A percentile compares a stretch with the other conserved stretches of the same genome.
These are phyloP conservation scores for Aspergillus mulundensis DNA, from an alignment of 495 filamentous ascomycete genomes.

Conservation along the genomic window DNA sequence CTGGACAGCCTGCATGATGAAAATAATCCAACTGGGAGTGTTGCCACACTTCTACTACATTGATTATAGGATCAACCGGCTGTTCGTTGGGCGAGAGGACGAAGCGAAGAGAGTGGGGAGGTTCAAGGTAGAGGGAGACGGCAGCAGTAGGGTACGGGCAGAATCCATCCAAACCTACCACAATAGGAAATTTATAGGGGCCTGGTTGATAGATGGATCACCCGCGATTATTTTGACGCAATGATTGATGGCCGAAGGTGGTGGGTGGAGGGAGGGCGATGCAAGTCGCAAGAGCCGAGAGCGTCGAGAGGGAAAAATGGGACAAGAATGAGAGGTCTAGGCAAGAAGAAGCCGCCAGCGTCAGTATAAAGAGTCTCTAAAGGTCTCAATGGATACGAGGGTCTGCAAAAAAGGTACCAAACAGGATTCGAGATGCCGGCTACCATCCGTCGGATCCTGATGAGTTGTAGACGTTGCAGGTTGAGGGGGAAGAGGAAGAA, in stretches of 20 bases:
- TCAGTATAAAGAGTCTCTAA: slow-evolving; percentile 29
- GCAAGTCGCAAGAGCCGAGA: slow-evolving; percentile 43
- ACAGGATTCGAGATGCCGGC: slow-evolving; percentile 22
- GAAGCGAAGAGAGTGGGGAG: slow-evolving; percentile 22
- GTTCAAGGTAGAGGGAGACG: slow-evolving; percentile 25
- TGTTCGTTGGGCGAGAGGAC: slow-evolving; percentile 30
- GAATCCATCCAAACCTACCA: slow-evolving; percentile 45
- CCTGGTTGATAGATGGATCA: slow-evolving; percentile 34
- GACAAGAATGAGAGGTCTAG: slow-evolving; percentile 29
- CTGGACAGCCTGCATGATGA: slow-evolving; percentile 39
- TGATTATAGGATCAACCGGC: slow-evolving; percentile 38
- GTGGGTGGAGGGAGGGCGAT: slow-evolving; percentile 34
- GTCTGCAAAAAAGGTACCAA: slow-evolving; percentile 15
- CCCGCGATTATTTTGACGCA: slow-evolving; percentile 32
- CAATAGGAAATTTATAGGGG: slow-evolving; percentile 28
- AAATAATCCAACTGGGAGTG: slow-evolving; percentile 22
- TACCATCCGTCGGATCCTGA: slow-evolving; percentile 31
- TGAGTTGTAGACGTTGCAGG: slow-evolving; percentile 23
- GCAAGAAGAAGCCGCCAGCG: slow-evolving; percentile 13
- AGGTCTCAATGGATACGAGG: slow-evolving; percentile 16
- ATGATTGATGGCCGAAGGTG: slow-evolving; percentile 29
- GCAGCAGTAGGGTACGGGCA: slow-evolving; percentile 26
- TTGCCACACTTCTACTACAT: slow-evolving; percentile 35
- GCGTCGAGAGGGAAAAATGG: slow-evolving; percentile 27
- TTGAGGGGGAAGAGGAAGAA: slow-evolving; percentile 20